Evolutionary conservation across 2,329 filamentous ascomycete species (phyloP).

Genomic region (Zymoseptoria pseudotritici): DNA sequence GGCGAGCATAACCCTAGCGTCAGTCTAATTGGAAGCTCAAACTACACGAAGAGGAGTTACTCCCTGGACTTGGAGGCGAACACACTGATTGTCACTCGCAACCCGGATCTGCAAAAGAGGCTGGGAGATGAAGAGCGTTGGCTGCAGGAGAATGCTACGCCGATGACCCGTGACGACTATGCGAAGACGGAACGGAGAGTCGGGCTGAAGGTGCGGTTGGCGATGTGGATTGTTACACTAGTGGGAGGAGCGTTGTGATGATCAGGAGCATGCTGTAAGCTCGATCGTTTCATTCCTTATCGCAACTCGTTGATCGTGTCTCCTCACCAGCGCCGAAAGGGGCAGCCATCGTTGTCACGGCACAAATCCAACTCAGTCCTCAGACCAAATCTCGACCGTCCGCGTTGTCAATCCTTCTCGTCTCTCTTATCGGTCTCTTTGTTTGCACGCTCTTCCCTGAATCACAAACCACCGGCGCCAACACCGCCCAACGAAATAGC

Average conservation of each 20-base stretch:
- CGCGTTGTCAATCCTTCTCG: not conserved
- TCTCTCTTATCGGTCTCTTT: not conserved
- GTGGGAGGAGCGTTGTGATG: constrained; percentile 76
- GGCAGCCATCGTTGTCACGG: not conserved
- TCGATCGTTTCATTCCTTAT: not conserved
- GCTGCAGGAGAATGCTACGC: constrained; percentile 65
- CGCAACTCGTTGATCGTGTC: not conserved
- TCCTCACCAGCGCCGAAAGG: not conserved
- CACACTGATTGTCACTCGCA: constrained; percentile 72
- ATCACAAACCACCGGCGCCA: not conserved
- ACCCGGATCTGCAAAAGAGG: constrained; percentile 61
- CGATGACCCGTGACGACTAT: constrained; percentile 69
- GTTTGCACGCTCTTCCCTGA: not conserved
- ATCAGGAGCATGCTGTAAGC: not conserved
- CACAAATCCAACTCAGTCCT: not conserved
- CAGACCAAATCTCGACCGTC: not conserved
- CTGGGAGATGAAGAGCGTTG: constrained; percentile 74
- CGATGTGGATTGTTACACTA: constrained; percentile 87
- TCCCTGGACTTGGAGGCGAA: constrained; percentile 86
- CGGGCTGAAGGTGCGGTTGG: constrained; percentile 72
- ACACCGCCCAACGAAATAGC: no score
- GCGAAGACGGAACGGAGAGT: constrained; percentile 75
- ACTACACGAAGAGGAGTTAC: constrained; percentile 93
- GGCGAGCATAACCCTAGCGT: constrained; percentile 59
- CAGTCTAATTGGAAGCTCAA: constrained; percentile 82